These are phyloP conservation scores for Potentilla sterilis DNA, from an alignment of 306 rosid species.

Conservation along the genomic window DNA sequence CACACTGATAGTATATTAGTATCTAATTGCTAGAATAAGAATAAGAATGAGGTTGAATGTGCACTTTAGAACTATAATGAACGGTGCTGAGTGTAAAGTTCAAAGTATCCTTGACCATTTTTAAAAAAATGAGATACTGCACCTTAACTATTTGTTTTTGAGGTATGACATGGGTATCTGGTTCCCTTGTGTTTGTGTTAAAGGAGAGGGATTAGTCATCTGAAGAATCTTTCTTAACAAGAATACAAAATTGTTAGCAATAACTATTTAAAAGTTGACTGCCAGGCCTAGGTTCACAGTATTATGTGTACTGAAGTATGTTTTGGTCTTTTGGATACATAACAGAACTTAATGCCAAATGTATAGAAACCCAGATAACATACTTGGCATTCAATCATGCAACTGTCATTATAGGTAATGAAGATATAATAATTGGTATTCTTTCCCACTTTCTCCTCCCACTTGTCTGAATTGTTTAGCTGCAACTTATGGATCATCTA, in stretches of 20 bases:
- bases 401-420: not conserved
- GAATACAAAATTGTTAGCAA: not conserved
- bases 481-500: not conserved
- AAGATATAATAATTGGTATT: not conserved
- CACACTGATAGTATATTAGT: not conserved
- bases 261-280: not conserved
- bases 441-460: not conserved
- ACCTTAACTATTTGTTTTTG: not conserved
- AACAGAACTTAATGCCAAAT: not conserved
- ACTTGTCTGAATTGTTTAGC: not conserved
- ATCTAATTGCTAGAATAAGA: constrained; percentile 1
- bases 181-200: not conserved
- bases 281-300: not conserved
- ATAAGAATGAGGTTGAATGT: not conserved
- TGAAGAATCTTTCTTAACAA: not conserved
- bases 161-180: constrained; percentile 8
- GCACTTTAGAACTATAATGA: constrained; percentile 15
- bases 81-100: constrained; percentile 8
- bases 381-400: not conserved
- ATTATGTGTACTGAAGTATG: not conserved
- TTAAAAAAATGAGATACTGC: not conserved
- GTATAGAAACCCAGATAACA: not conserved
- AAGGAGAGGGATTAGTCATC: not conserved
- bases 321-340: not conserved
- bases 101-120: constrained; percentile 10